Evolutionary conservation across 1,139 yeast genomes (phyloP).

Genomic region (Protomyces inouyei): DNA sequence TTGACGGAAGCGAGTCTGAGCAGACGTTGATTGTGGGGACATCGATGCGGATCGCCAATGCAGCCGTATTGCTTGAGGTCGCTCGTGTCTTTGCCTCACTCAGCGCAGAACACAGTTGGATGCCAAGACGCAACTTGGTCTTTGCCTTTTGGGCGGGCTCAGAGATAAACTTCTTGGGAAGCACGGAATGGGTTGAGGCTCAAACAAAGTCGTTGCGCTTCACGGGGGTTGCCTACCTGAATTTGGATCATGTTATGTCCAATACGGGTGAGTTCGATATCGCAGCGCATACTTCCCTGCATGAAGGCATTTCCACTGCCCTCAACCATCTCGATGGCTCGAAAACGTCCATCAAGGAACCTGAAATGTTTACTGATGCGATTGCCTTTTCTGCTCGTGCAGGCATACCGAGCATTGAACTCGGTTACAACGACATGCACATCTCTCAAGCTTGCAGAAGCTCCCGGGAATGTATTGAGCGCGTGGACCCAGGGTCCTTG

Average conservation of each 20-base stretch:
- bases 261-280: slow-evolving; percentile 54
- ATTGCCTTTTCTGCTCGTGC: slow-evolving; percentile 46
- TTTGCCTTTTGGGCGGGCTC: slow-evolving; percentile 85
- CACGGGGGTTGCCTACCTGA: slow-evolving; percentile 69
- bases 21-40: slow-evolving; percentile 79
- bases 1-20: slow-evolving; percentile 75
- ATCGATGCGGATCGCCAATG: slow-evolving; percentile 66
- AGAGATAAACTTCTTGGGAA: slow-evolving; percentile 77
- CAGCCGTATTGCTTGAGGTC: slow-evolving; percentile 65
- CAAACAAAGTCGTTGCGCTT: slow-evolving; percentile 51
- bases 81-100: slow-evolving; percentile 66
- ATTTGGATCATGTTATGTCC: slow-evolving; percentile 66
- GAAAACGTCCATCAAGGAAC: slow-evolving; percentile 20
- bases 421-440: neutral
- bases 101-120: slow-evolving; percentile 66
- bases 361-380: slow-evolving; percentile 27
- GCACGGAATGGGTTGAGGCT: slow-evolving; percentile 70
- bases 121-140: slow-evolving; percentile 73
- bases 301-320: slow-evolving; percentile 45
- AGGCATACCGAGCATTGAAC: slow-evolving; percentile 12
- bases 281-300: slow-evolving; percentile 64
- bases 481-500: slow-evolving; percentile 42
- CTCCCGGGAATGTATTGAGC: slow-evolving; percentile 20
- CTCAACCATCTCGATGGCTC: slow-evolving; percentile 43
- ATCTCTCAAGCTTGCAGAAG: slow-evolving; percentile 1